A percentile compares a stretch with the other conserved stretches of the same genome.
Evolutionary conservation across 2,329 filamentous ascomycete genomes (phyloP).

Genomic region (Epichloe hybrida): DNA sequence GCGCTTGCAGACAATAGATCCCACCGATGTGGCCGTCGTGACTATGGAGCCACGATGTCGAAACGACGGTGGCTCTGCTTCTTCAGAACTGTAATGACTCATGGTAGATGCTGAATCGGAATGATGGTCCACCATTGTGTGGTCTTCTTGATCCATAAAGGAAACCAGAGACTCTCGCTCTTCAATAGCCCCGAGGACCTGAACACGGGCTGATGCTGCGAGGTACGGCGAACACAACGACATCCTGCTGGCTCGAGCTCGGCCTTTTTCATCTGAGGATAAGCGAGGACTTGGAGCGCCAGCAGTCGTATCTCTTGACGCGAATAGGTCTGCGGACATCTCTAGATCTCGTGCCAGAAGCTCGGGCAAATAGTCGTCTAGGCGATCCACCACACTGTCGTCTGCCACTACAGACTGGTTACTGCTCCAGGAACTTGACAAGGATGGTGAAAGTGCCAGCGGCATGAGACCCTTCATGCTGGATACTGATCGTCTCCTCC

Average conservation of each 20-base stretch:
- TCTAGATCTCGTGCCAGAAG: constrained; percentile 41
- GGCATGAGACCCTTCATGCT: constrained; percentile 27
- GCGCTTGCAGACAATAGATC: constrained; percentile 15
- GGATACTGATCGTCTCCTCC: constrained; percentile 22
- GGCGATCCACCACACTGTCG: constrained; percentile 16
- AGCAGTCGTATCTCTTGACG: constrained; percentile 37
- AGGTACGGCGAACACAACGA: constrained; percentile 14
- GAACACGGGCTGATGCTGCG: constrained; percentile 17
- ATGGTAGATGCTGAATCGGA: constrained; percentile 22
- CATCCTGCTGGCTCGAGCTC: constrained; percentile 6
- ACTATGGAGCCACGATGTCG: constrained; percentile 21
- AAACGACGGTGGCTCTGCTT: constrained; percentile 19
- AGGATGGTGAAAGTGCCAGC: constrained; percentile 20
- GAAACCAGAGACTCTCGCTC: constrained; percentile 23
- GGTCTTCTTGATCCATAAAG: constrained; percentile 15
- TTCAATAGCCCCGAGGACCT: constrained; percentile 22
- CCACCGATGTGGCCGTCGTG: constrained; percentile 24
- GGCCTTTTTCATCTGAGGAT: constrained; percentile 16
- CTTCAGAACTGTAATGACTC: constrained; percentile 18
- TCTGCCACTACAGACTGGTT: constrained; percentile 9
- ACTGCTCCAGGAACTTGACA: constrained; percentile 11
- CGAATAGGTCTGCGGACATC: constrained; percentile 32
- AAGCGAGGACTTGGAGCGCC: constrained; percentile 29
- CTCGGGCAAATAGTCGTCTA: constrained; percentile 38
- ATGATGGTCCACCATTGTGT: constrained; percentile 11